Evolutionary conservation across 192 early-diverging fungal genomes (phyloP).

Genomic region (Coemansia sp.): DNA sequence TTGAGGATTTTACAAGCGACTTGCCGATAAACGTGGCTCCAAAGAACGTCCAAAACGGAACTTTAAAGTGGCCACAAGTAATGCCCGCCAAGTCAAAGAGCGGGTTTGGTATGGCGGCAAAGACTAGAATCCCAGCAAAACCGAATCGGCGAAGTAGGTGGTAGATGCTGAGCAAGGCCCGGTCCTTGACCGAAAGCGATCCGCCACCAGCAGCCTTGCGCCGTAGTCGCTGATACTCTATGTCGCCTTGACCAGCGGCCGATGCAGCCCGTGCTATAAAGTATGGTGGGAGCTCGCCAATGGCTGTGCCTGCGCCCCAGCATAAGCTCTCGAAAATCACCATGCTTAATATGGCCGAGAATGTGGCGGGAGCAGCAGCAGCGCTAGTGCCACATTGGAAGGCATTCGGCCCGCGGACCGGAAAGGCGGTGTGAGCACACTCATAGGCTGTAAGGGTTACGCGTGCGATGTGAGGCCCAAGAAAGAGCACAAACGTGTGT

Average conservation of each 20-base stretch:
- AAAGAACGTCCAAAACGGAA: slow-evolving; percentile 94
- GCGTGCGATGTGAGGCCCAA: slow-evolving; percentile 89
- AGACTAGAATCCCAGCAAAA: slow-evolving; percentile 88
- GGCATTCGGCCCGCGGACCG: slow-evolving; percentile 68
- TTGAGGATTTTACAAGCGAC: slow-evolving; percentile 82
- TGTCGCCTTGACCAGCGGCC: slow-evolving; percentile 40
- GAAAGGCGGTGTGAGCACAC: slow-evolving; percentile 73
- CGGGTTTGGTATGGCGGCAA: slow-evolving; percentile 96
- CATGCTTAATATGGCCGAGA: slow-evolving; percentile 68
- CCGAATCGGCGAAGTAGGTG: slow-evolving; percentile 74
- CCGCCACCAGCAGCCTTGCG: slow-evolving; percentile 28
- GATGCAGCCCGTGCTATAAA: slow-evolving; percentile 83
- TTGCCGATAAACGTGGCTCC: slow-evolving; percentile 95
- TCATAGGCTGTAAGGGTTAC: slow-evolving; percentile 88
- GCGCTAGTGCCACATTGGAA: slow-evolving; percentile 34
- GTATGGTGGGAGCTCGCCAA: slow-evolving; percentile 94
- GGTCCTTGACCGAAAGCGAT: slow-evolving; percentile 66
- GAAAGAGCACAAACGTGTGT: slow-evolving; percentile 93
- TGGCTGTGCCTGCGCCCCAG: slow-evolving; percentile 91
- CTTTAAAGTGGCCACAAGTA: slow-evolving; percentile 87
- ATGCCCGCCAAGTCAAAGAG: slow-evolving; percentile 97
- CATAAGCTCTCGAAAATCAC: slow-evolving; percentile 80
- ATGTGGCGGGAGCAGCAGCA: slow-evolving; percentile 47
- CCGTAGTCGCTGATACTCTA: slow-evolving; percentile 46
- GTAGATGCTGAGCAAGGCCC: slow-evolving; percentile 67